A percentile compares a stretch with the other conserved stretches of the same genome.
These are phyloP conservation scores for Dendrobium catenatum DNA, from an alignment of 106 monocot genomes.

Conservation along the genomic window DNA sequence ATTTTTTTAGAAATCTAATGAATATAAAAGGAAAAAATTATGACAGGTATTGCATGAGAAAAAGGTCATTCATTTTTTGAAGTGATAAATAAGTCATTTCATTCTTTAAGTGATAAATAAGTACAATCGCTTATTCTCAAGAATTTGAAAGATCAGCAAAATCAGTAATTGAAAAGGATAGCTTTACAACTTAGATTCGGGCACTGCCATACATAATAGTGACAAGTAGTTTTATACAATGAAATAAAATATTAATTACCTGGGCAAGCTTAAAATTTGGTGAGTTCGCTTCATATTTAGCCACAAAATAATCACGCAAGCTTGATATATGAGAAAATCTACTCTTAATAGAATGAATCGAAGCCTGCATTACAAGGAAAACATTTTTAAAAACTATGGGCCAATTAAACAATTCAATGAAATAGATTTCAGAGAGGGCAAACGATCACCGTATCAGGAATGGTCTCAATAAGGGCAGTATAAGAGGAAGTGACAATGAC, in stretches of 20 bases:
- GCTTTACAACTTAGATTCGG: background rate
- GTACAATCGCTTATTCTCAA: background rate
- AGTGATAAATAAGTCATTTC: too few relatives aligned
- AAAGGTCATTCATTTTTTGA: background rate
- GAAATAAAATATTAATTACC: conserved; percentile 33
- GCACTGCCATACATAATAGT: background rate
- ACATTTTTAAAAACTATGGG: background rate
- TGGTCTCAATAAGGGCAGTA: conserved; percentile 97
- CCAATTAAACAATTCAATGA: background rate
- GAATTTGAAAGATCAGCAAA: background rate
- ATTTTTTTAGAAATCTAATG: background rate
- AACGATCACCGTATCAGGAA: conserved; percentile 84
- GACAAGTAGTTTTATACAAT: background rate
- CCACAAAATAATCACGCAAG: conserved; percentile 84
- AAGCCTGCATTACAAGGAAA: conserved; percentile 51
- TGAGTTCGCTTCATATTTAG: conserved; percentile 84
- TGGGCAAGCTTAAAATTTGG: conserved; percentile 95
- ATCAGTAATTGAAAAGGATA: background rate
- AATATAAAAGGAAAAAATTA: background rate
- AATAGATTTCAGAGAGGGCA: background rate
- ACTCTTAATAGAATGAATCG: conserved; percentile 95
- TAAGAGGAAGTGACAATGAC: conserved; percentile 97
- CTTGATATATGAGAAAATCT: conserved; percentile 85
- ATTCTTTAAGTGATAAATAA: background rate
- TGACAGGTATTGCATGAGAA: background rate